These are phyloP conservation scores for Cystobasidium slooffiae DNA, from an alignment of 1,284 basidiomycete species.

Conservation along the genomic window DNA sequence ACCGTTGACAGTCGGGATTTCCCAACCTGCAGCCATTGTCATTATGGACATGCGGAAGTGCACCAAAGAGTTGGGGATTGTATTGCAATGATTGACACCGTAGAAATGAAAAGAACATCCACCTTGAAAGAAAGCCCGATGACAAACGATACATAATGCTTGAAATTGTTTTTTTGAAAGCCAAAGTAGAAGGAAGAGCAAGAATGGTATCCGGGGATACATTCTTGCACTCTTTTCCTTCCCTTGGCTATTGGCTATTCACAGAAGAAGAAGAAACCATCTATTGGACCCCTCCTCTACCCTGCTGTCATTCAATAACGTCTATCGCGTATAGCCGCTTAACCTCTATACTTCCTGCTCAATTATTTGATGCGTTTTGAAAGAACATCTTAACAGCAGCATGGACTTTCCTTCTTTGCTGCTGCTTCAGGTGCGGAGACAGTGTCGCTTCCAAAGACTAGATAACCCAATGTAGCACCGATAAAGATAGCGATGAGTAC, in stretches of 20 bases:
- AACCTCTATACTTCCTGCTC: not conserved
- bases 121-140: not conserved
- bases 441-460: conserved; percentile 36
- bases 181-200: no score
- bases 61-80: not conserved
- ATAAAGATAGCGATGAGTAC: conserved; percentile 44
- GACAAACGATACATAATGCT: not conserved
- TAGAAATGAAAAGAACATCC: not conserved
- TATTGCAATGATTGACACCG: not conserved
- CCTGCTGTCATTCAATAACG: no score
- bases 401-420: conserved; percentile 36
- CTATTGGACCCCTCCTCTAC: no score
- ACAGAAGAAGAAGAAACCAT: no score
- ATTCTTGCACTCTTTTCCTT: no score
- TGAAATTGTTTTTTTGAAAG: not conserved
- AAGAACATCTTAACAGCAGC: conserved; percentile 11
- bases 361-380: no score
- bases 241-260: no score
- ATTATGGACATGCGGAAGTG: not conserved
- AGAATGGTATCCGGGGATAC: no score
- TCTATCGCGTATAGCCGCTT: not conserved
- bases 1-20: no score
- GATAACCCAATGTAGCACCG: conserved; percentile 31
- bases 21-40: no score
- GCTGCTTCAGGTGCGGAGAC: conserved; percentile 17